phyloP scores from a whole-genome alignment of 441 rosid genomes.

The Caryocar brasiliense region DNA sequence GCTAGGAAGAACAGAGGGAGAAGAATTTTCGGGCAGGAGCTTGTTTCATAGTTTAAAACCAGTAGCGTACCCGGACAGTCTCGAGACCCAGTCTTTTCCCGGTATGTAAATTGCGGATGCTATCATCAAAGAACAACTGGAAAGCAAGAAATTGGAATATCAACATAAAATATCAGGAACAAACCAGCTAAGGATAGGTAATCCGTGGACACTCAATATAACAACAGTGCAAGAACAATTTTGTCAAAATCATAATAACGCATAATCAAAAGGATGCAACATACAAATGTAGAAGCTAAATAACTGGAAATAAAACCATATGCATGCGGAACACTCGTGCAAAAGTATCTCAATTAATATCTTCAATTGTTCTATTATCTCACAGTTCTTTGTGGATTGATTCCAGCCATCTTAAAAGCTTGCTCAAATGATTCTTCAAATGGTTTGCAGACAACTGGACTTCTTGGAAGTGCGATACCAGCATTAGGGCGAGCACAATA shows the following conservation, averaged over 20 bases:
- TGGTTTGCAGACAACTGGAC: conserved; percentile 81
- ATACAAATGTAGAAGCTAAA: too few species aligned
- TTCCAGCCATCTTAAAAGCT: conserved; percentile 57
- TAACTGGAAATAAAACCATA: not conserved
- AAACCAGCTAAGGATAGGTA: not conserved
- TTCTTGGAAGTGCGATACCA: conserved; percentile 35
- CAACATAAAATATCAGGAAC: not conserved
- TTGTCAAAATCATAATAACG: too few species aligned
- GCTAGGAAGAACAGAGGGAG: not conserved
- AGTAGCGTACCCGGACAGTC: conserved; percentile 60
- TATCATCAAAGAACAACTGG: conserved; percentile 90
- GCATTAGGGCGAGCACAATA: conserved; percentile 22
- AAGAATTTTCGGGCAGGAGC: not conserved
- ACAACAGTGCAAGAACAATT: too few species aligned
- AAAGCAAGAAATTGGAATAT: conserved; percentile 7
- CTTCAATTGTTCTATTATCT: conserved; percentile 6
- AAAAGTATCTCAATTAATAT: not conserved
- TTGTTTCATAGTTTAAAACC: not conserved
- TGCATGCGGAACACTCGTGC: not conserved
- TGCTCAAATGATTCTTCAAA: conserved; percentile 57
- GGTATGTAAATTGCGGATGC: conserved; percentile 58
- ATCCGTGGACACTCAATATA: too few species aligned
- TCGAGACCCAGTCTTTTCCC: conserved; percentile 63
- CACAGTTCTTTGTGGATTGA: conserved; percentile 66
- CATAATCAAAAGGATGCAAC: too few species aligned